Base-by-base conservation (phyloP, 495 filamentous ascomycete species). In the Penicillium desertorum region DNA sequence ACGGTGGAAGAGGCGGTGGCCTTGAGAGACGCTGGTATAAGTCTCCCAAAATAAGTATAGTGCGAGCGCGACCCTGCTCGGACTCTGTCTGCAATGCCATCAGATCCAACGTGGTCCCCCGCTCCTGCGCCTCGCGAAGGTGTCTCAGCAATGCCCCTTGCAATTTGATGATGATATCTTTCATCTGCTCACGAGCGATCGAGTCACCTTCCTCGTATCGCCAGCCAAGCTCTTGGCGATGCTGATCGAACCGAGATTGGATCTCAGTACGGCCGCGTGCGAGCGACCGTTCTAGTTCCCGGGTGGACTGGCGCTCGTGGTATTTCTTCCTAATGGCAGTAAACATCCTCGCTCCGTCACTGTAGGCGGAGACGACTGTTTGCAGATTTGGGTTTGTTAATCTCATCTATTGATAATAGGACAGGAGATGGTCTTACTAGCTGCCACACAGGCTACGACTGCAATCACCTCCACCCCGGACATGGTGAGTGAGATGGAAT, bases 111-210 rank as follows among this genome's bases (percentile, higher is more conserved):
- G 59, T 57, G 16, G 61, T 65, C 30, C 70, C 67, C 36, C 76
- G 68, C 19, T 73, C 63, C 36, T 60, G 60, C 10, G 76, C 76
- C 12, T 63, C 58, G 30, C 75, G 71, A 6, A 81, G 70, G 23
- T 76, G 72, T 22, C 67, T 62, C 34, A 81, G 66, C 12, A 81
- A 59, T n/a, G 74, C 70, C 8, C 62, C 54, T 46, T 81, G 76
- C 10, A 81, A 66, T 8, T 66, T 61, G 27, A 77, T 73, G 19
- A 75, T 72, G 36, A 81, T 75, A 54, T 79, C 75, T 54, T 79
- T 73, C 37, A 81, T 64, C 36, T 71, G 70, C 39, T 75, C 68
- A 5, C 67, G 57, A 22, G 73, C 70, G 23, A 71, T 62, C 10
- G 47, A 59, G 62, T 82, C 79, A 10, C 79, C 79, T 9, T 51